Base-by-base conservation (phyloP, 345 rosid species). In the Mercurialis annua region DNA sequence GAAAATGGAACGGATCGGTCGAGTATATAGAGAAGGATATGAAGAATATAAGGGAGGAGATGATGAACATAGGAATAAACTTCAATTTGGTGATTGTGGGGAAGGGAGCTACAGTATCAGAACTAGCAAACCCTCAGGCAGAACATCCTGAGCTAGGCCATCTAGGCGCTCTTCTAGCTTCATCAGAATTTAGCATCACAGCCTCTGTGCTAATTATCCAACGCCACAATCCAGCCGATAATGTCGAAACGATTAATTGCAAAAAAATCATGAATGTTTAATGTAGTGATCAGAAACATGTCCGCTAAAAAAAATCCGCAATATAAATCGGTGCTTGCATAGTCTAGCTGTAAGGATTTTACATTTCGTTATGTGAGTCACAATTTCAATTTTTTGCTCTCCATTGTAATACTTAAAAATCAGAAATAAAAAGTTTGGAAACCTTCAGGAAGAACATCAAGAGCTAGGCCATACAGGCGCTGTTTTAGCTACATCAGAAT, bases 51-150 rank as follows among this genome's bases (percentile, higher is more conserved):
- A 53, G 15, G 4, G 65, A 73, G 17, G 71, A 27, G 16, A 43
- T 71, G 57, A 17, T 52, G 10, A 49, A 44, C 6, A 49, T 69
- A 16, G 80, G 71, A 15, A 52, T 11, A 23, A 67, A 65, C 1
- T 67, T 64, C 38, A 76, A 69, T 27, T 72, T 79, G 9, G 1
- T 79, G 10, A 29, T 77, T 1, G 67, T 72, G 0, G 79, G 85
- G 0, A 73, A 62, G 20, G 66, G 71, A 24, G 59, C 50, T 38
- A 21, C 17, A 14, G 26, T 38, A 16, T 59, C 48, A 6, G 29
- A n/a, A 10, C 3, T 46, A 48, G 40, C 40, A 34, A 9, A 34
- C 9, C 5, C 9, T 4, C 40, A 34, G 40, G 40, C 40, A 34
- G 36, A 57, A 11, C 42, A 31, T 57, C 43, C 43, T 7, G 61